Percentiles rank a stretch among this genome's conserved stretches.
Conservation (phyloP, 2,329 filamentous ascomycete species). For the Phoma sp. region DNA sequence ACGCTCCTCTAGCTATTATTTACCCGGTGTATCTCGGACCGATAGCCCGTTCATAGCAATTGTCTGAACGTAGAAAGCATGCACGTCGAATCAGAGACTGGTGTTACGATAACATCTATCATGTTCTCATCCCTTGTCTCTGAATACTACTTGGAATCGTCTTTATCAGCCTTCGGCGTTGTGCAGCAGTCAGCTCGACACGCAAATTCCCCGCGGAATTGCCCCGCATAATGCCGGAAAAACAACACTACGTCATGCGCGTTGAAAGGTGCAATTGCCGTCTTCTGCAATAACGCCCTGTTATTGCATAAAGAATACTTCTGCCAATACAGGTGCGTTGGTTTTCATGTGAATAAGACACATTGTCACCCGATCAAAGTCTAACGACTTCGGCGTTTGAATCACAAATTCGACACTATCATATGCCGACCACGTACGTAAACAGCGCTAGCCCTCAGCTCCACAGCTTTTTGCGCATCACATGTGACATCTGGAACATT, state of each 20-base stretch:
- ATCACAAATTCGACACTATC: not conserved
- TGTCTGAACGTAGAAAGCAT: conserved; percentile 2
- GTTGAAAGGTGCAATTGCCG: not conserved
- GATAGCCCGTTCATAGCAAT: conserved; percentile 11
- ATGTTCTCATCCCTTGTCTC: not conserved
- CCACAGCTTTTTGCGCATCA: not conserved
- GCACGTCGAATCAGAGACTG: not conserved
- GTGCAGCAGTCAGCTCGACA: no score
- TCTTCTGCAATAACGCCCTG: no score
- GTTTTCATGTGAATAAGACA: no score
- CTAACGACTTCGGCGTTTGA: conserved; percentile 12
- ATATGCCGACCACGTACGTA: conserved; percentile 13
- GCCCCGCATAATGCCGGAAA: conserved; percentile 1
- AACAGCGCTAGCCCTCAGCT: not conserved
- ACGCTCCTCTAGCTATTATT: conserved; percentile 14
- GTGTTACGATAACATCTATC: no score
- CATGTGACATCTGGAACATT: not conserved
- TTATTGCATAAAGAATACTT: not conserved
- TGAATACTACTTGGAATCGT: not conserved
- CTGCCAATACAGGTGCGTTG: no score
- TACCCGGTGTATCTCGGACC: conserved; percentile 33
- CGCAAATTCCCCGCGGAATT: not conserved
- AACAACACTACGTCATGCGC: not conserved
- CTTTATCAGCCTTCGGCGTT: not conserved
- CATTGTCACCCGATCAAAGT: not conserved